Conservation (phyloP, 257 asterid genomes). For the Fraxinus quadrangulata region DNA sequence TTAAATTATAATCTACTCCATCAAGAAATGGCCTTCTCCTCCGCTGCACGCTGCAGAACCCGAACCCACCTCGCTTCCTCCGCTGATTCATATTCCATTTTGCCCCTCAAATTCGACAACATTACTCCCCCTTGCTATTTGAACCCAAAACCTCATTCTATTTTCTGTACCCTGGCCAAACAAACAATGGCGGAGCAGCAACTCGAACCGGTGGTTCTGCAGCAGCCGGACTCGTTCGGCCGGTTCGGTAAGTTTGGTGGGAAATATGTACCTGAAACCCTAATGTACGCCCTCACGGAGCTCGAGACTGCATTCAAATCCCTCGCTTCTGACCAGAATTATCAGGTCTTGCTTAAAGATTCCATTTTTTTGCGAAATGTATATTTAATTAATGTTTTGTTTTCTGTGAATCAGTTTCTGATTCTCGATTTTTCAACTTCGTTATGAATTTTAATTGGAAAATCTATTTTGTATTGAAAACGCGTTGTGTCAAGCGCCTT, state of each 20-base stretch:
- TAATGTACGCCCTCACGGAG: constrained; percentile 86
- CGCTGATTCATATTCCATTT: constrained; percentile 27
- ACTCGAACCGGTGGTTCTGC: constrained; percentile 32
- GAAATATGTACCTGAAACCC: constrained; percentile 85
- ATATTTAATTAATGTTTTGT: background rate
- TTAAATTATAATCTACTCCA: background rate
- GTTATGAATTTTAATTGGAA: background rate
- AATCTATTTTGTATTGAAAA: background rate
- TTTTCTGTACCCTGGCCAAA: constrained; percentile 37
- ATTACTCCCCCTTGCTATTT: constrained; percentile 21
- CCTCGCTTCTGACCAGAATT: constrained; percentile 56
- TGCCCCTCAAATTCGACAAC: constrained; percentile 29
- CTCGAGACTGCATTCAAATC: constrained; percentile 76
- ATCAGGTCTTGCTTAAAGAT: constrained; percentile 57
- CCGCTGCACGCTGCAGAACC: constrained; percentile 34
- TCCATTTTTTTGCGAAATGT: background rate
- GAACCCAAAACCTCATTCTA: constrained; percentile 21
- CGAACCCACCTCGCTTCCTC: constrained; percentile 46
- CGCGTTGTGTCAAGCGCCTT: background rate
- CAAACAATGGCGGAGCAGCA: constrained; percentile 39
- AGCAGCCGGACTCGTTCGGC: constrained; percentile 87
- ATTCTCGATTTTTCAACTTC: background rate
- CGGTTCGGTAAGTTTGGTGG: constrained; percentile 89
- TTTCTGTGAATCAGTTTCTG: background rate
- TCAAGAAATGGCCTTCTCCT: constrained; percentile 44